phyloP scores from a whole-genome alignment of 805 yeast genomes.

The Yamadazyma paraphyllophila region DNA sequence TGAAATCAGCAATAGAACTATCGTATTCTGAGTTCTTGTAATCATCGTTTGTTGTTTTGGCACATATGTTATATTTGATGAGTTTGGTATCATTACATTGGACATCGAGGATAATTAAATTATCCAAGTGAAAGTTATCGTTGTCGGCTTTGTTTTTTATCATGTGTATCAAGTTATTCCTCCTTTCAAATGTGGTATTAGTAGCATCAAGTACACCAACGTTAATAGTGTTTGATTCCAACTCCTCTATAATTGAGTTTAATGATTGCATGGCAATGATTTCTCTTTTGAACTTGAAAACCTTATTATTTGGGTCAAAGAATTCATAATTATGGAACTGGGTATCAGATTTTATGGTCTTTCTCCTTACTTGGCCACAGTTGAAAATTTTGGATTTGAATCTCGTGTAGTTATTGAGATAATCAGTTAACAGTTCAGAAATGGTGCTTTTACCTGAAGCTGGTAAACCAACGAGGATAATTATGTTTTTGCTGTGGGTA shows the following conservation, averaged over 20 bases:
- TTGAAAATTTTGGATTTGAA: slow-evolving; percentile 37
- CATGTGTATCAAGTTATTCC: slow-evolving; percentile 29
- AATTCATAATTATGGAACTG: slow-evolving; percentile 31
- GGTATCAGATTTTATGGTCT: slow-evolving; percentile 16
- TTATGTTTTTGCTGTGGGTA: slow-evolving; percentile 9
- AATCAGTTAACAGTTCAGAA: slow-evolving; percentile 30
- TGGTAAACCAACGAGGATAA: slow-evolving; percentile 39
- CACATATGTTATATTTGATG: slow-evolving; percentile 59
- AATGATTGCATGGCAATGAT: slow-evolving; percentile 34
- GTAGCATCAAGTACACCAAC: slow-evolving; percentile 46
- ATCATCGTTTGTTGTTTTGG: slow-evolving; percentile 62
- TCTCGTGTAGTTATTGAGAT: slow-evolving; percentile 25
- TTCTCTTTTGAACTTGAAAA: slow-evolving; percentile 33
- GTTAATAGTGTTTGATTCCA: slow-evolving; percentile 23
- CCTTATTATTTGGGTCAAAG: slow-evolving; percentile 35
- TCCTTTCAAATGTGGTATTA: slow-evolving; percentile 36
- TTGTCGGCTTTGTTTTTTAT: slow-evolving; percentile 14
- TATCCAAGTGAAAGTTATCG: slow-evolving; percentile 15
- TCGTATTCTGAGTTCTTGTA: slow-evolving; percentile 53
- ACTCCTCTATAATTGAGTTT: slow-evolving; percentile 29
- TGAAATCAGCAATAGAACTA: slow-evolving; percentile 57
- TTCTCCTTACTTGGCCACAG: slow-evolving; percentile 53
- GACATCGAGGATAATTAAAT: slow-evolving; percentile 58
- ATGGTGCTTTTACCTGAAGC: slow-evolving; percentile 43
- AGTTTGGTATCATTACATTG: slow-evolving; percentile 53